phyloP scores from a whole-genome alignment of 208 protist species.

The Trypanosoma grayi region DNA sequence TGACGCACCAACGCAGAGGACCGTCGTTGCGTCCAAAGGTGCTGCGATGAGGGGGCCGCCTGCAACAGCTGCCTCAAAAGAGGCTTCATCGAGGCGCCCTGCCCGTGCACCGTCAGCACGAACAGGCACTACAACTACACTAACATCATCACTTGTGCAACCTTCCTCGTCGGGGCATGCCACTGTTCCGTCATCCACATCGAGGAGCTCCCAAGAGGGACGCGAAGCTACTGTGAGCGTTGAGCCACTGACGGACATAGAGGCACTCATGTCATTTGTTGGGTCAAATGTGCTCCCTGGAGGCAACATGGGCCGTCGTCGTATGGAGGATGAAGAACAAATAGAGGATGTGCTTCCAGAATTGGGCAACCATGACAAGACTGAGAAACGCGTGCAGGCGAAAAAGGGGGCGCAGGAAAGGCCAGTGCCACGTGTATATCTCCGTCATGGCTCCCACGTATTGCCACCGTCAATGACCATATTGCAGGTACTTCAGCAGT shows the following conservation, averaged over 20 bases:
- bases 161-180: not conserved
- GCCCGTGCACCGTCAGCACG: not conserved
- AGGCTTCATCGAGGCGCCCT: not conserved
- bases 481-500: slow-evolving; percentile 62
- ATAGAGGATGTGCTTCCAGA: slow-evolving; percentile 36
- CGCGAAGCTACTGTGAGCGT: slow-evolving; percentile 25
- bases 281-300: slow-evolving; percentile 22
- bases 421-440: slow-evolving; percentile 27
- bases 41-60: not conserved
- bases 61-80: not conserved
- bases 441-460: slow-evolving; percentile 63
- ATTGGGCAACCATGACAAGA: slow-evolving; percentile 10
- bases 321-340: slow-evolving; percentile 22
- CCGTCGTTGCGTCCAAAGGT: not conserved
- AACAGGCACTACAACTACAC: not conserved
- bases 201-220: not conserved
- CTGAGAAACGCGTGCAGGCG: not conserved
- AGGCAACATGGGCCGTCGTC: not conserved
- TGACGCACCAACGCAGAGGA: slow-evolving; percentile 2
- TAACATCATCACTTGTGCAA: not conserved
- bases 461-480: slow-evolving; percentile 79
- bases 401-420: slow-evolving; percentile 16
- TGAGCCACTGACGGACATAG: slow-evolving; percentile 37
- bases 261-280: slow-evolving; percentile 32
- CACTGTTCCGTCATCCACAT: slow-evolving; percentile 1